Conservation (phyloP, 495 filamentous ascomycete species). For the Penicillium lagena region DNA sequence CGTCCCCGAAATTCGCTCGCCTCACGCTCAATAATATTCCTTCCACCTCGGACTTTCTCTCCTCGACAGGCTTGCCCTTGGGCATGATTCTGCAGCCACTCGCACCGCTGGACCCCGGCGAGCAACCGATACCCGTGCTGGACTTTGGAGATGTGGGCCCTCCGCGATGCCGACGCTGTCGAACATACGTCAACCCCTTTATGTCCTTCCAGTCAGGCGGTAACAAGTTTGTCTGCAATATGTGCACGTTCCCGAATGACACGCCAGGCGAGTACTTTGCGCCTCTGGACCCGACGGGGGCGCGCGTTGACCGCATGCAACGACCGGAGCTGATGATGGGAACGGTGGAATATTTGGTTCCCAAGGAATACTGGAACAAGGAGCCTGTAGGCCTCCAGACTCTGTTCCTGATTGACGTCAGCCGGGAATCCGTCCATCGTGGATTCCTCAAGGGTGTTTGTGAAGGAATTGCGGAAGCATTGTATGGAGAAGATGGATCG, state of each 20-base stretch:
- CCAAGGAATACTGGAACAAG: conserved; percentile 98
- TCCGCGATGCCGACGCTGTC: conserved; percentile 86
- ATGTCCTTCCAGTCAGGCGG: conserved; percentile 94
- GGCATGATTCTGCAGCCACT: conserved; percentile 88
- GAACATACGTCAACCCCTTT: conserved; percentile 98
- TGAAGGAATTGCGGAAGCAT: conserved; percentile 74
- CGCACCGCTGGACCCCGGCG: conserved; percentile 75
- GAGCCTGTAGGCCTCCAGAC: conserved; percentile 82
- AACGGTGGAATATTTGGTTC: conserved; percentile 92
- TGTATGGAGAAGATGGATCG: conserved; percentile 61
- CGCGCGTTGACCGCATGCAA: conserved; percentile 81
- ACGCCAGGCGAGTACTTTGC: conserved; percentile 88
- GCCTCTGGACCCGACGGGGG: conserved; percentile 79
- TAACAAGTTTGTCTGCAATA: conserved; percentile 96
- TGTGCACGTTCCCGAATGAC: conserved; percentile 97
- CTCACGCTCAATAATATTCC: conserved; percentile 91
- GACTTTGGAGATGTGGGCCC: conserved; percentile 93
- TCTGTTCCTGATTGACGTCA: conserved; percentile 90
- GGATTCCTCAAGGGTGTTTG: conserved; percentile 90
- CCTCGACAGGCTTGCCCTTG: conserved; percentile 73
- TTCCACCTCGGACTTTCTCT: conserved; percentile 69
- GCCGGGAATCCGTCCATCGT: conserved; percentile 79
- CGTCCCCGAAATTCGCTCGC: conserved; percentile 89
- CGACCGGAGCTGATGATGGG: conserved; percentile 84
- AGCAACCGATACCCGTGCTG: conserved; percentile 81